Evolutionary conservation across 1,139 yeast genomes (phyloP), one percentile per base, ranked within the genome.

Genomic region (Meyerozyma smithsonii): DNA sequence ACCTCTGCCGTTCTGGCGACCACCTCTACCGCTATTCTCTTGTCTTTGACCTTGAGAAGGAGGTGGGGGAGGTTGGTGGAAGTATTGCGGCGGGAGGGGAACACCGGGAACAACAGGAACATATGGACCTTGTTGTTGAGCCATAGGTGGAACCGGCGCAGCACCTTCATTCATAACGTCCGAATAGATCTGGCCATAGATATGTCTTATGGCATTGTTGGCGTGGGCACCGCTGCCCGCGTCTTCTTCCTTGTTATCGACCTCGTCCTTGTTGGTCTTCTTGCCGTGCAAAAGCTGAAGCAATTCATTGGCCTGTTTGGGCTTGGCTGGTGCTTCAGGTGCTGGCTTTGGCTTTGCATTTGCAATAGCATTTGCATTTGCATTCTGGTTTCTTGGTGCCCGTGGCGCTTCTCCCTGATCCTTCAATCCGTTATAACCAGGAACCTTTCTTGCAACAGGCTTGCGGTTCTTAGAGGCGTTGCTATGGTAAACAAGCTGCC

Each of bases 401-500:
- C 25, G 25, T 11, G 25, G n/a, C n/a, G 12, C 25, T 23, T 4
- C 12, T 5, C 3, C n/a, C 12, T 8, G 25, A 2, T 11, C 10
- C 15, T 26, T 26, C 4, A 15, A 8, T 5, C 30, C 30, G 12
- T 48, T 46, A 24, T 50, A 46, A 39, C 54, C 49, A 3, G 53
- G 54, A 14, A 39, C 40, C 40, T 54, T 54, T 40, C 59, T 64
- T 12, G 56, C 59, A 11, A 49, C 55, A 17, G 54, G 60, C 46
- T 71, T 74, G 54, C 69, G 64, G 33, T 55, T 54, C 47, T 70
- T 64, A 0, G 88, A 81, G 8, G 86, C 86, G 52, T 77, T 77
- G 8, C 88, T 79, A 51, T 85, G 94, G 56, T 74, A 84, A 33
- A 86, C 79, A 52, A 87, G 75, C 59, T 90, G 96, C 46, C 76